A percentile compares a stretch with the other conserved stretches of the same genome.
Evolutionary conservation across 768 basidiomycete genomes (phyloP).

Genomic region (Suillus fuscotomentosus): DNA sequence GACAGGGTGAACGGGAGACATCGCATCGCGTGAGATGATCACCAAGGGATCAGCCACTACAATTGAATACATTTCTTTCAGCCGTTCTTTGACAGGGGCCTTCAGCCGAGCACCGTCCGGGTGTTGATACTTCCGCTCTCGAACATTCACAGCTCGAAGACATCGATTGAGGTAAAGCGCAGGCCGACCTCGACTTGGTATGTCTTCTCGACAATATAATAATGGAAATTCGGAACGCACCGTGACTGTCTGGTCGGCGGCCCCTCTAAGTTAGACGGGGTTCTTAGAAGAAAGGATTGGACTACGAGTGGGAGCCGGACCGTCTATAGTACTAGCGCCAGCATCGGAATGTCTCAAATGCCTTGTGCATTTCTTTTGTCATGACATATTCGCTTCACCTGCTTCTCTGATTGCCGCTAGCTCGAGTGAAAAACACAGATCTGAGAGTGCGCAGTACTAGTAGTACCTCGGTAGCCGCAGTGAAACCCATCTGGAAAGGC

Average conservation of each 20-base stretch:
- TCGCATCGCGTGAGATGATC: conserved; percentile 52
- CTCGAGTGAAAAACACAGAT: neutral
- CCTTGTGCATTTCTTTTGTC: neutral
- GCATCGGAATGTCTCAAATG: neutral
- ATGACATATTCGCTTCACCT: neutral
- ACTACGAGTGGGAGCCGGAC: conserved; percentile 34
- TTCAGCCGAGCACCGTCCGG: conserved; percentile 36
- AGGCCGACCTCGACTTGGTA: conserved; percentile 42
- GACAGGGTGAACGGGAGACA: conserved; percentile 46
- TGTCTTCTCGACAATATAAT: neutral
- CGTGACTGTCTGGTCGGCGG: too few relatives aligned
- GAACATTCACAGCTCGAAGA: conserved; percentile 43
- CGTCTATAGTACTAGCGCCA: conserved; percentile 23
- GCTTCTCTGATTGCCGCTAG: neutral
- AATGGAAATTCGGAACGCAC: conserved; percentile 1
- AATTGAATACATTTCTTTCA: neutral
- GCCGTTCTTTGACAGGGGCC: conserved; percentile 19
- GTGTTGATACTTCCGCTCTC: conserved; percentile 32
- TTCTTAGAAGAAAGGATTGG: conserved; percentile 18
- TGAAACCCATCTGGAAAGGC: neutral
- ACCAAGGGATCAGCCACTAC: conserved; percentile 32
- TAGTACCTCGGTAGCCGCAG: neutral
- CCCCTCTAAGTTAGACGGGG: conserved; percentile 24
- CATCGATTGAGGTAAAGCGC: conserved; percentile 49
- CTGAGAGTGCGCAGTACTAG: neutral